Conservation (phyloP, 2,329 filamentous ascomycete species). For the Calonectria ilicicola region DNA sequence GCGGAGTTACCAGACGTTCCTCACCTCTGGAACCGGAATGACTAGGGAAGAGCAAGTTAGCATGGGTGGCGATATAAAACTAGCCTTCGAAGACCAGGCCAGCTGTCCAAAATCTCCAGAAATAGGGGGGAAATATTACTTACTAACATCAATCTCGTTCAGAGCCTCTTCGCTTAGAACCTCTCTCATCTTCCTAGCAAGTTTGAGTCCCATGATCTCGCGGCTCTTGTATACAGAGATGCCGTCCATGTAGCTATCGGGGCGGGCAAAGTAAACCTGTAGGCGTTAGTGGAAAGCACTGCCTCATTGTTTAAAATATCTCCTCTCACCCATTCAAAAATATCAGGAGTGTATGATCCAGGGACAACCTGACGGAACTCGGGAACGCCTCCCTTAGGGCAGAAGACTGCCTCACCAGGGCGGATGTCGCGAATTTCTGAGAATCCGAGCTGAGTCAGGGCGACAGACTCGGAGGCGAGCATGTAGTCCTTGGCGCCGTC, state of each 20-base stretch:
- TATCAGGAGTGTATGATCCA: conserved; percentile 80
- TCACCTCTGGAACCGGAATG: conserved; percentile 74
- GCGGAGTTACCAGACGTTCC: background rate
- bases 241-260: conserved; percentile 86
- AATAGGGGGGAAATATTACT: conserved; percentile 14
- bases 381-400: conserved; percentile 80
- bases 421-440: conserved; percentile 79
- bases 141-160: conserved; percentile 78
- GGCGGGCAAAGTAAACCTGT: conserved; percentile 83
- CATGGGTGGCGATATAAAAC: background rate
- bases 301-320: background rate
- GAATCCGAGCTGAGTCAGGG: conserved; percentile 85
- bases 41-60: conserved; percentile 55
- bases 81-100: too few species aligned
- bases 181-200: conserved; percentile 78
- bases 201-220: conserved; percentile 86
- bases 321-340: background rate
- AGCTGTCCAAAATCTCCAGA: too few species aligned
- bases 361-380: conserved; percentile 81
- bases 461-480: conserved; percentile 90
- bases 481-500: conserved; percentile 83
- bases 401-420: conserved; percentile 87
- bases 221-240: conserved; percentile 88
- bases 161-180: conserved; percentile 77
- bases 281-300: background rate